phyloP scores from a whole-genome alignment of 371 early-diverging fungal species.

The Blakeslea trispora region DNA sequence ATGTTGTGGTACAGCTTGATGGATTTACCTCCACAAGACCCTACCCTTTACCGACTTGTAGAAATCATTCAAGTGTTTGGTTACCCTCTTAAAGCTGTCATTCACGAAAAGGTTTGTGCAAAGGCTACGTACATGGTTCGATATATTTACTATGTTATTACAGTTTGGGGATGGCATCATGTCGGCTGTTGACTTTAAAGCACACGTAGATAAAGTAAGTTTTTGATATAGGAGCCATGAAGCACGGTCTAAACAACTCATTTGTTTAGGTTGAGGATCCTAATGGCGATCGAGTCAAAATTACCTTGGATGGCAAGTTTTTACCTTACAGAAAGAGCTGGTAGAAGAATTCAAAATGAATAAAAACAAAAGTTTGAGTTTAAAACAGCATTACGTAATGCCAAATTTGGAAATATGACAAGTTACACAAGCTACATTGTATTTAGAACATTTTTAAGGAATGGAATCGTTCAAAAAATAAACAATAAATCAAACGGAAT shows the following conservation, averaged over 20 bases:
- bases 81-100: constrained; percentile 53
- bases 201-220: constrained; percentile 59
- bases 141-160: background rate
- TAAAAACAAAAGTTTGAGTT: no score
- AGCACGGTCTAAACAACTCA: background rate
- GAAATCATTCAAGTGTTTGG: constrained; percentile 61
- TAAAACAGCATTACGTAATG: no score
- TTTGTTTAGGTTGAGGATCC: constrained; percentile 43
- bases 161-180: constrained; percentile 68
- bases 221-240: background rate
- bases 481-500: no score
- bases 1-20: constrained; percentile 34
- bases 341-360: background rate
- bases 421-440: no score
- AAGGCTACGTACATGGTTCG: background rate
- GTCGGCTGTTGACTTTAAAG: constrained; percentile 63
- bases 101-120: constrained; percentile 53
- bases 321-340: constrained; percentile 47
- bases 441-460: no score
- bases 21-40: constrained; percentile 53
- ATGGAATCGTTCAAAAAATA: no score
- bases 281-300: constrained; percentile 52
- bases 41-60: constrained; percentile 56
- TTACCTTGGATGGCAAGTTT: constrained; percentile 59
- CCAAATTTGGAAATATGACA: no score